Conservation (phyloP, 2,329 filamentous ascomycete genomes). For the Beauveria caledonica region DNA sequence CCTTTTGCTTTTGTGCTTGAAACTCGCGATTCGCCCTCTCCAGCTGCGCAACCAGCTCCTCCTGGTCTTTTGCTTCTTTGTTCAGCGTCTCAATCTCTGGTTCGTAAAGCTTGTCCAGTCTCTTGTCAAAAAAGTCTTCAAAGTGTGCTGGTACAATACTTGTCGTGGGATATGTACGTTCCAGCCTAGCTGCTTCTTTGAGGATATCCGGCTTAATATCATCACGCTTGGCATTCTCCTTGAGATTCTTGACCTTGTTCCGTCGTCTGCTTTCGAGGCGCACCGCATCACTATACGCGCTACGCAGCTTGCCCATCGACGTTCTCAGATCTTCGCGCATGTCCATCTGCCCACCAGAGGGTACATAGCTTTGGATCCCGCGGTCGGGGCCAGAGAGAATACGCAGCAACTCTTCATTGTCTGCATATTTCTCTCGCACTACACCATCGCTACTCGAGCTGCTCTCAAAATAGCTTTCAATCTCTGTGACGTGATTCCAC, state of each 20-base stretch:
- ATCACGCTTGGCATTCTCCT: slow-evolving; percentile 73
- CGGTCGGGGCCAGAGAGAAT: slow-evolving; percentile 74
- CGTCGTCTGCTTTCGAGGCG: slow-evolving; percentile 73
- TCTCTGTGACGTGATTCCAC: slow-evolving; percentile 66
- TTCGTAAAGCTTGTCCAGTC: slow-evolving; percentile 70
- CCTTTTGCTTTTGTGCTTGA: slow-evolving; percentile 58
- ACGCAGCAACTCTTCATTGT: slow-evolving; percentile 65
- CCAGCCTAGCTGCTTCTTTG: slow-evolving; percentile 72
- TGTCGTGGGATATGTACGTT: slow-evolving; percentile 78
- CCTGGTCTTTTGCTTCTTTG: slow-evolving; percentile 69
- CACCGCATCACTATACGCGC: slow-evolving; percentile 74
- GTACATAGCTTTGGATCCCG: slow-evolving; percentile 79
- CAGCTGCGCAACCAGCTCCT: slow-evolving; percentile 59
- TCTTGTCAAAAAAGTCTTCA: slow-evolving; percentile 79
- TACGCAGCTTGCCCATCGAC: slow-evolving; percentile 68
- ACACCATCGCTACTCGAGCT: slow-evolving; percentile 47
- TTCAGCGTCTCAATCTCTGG: slow-evolving; percentile 62
- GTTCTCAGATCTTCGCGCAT: slow-evolving; percentile 75
- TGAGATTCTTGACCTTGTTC: slow-evolving; percentile 69
- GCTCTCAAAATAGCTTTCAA: slow-evolving; percentile 75
- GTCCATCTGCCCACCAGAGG: slow-evolving; percentile 69
- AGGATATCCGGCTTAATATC: slow-evolving; percentile 84
- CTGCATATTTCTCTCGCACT: slow-evolving; percentile 70
- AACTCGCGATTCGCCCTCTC: slow-evolving; percentile 73
- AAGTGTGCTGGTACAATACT: slow-evolving; percentile 83